Conservation (phyloP, 768 basidiomycete species). For the Tephrocybe sp. region DNA sequence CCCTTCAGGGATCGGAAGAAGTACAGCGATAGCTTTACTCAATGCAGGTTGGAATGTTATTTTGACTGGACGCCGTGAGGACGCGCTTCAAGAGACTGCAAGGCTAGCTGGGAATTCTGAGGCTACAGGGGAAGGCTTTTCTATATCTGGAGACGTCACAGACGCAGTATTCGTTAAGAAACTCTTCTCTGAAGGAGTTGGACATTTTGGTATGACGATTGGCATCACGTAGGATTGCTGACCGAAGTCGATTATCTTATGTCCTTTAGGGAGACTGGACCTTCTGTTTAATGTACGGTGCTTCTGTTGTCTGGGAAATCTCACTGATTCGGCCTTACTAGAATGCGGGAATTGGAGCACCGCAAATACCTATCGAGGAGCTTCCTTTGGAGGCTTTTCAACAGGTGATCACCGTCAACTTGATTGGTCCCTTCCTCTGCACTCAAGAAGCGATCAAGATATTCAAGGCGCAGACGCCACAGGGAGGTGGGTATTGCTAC, state of each 20-base stretch:
- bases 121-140: slow-evolving; percentile 27
- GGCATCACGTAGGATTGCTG: slow-evolving; percentile 1
- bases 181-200: slow-evolving; percentile 53
- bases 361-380: slow-evolving; percentile 53
- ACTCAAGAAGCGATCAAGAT: slow-evolving; percentile 69
- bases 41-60: slow-evolving; percentile 67
- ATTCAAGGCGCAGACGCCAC: slow-evolving; percentile 72
- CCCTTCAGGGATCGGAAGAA: slow-evolving; percentile 55
- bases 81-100: slow-evolving; percentile 57
- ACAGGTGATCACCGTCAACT: slow-evolving; percentile 66
- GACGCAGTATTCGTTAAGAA: slow-evolving; percentile 58
- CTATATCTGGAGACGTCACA: slow-evolving; percentile 63
- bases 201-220: slow-evolving; percentile 49
- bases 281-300: slow-evolving; percentile 73
- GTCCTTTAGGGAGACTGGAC: slow-evolving; percentile 56
- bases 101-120: slow-evolving; percentile 33
- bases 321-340: slow-evolving; percentile 22
- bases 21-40: slow-evolving; percentile 66
- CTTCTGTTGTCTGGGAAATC: not conserved
- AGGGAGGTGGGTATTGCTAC: slow-evolving; percentile 51
- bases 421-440: slow-evolving; percentile 72
- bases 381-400: slow-evolving; percentile 60
- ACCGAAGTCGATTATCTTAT: not conserved
- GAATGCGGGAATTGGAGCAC: slow-evolving; percentile 71
- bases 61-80: slow-evolving; percentile 59